phyloP scores from a whole-genome alignment of 768 basidiomycete genomes.

The Neoboletus brunneissimus region DNA sequence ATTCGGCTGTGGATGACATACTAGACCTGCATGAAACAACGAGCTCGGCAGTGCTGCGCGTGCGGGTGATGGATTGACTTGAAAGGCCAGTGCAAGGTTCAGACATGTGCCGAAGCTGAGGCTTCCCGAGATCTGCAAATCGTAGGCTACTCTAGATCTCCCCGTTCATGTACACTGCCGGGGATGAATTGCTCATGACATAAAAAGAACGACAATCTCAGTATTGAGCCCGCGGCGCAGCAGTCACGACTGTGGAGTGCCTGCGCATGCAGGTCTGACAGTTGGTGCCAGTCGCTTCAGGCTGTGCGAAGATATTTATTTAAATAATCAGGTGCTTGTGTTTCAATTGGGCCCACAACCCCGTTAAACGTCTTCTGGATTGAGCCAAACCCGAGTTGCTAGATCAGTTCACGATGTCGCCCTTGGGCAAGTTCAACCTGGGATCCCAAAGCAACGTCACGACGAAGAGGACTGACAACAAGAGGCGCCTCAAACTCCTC shows the following conservation, averaged over 20 bases:
- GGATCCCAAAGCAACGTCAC: conserved; percentile 3
- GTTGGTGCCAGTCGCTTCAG: background rate
- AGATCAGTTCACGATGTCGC: conserved; percentile 14
- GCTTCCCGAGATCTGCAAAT: background rate
- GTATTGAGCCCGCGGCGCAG: background rate
- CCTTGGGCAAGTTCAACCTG: conserved; percentile 5
- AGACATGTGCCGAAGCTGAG: too few relatives aligned
- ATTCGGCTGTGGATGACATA: conserved; percentile 22
- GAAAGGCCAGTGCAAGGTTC: background rate
- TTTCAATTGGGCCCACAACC: background rate
- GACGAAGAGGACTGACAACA: conserved; percentile 21
- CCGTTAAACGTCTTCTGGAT: background rate
- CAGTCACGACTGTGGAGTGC: too few relatives aligned
- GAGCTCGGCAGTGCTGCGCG: background rate
- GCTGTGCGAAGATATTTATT: background rate
- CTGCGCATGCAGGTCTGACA: background rate
- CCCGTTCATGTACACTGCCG: background rate
- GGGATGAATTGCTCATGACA: background rate
- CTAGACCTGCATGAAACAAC: background rate
- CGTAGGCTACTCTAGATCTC: background rate
- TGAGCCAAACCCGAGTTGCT: background rate
- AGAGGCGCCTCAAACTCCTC: conserved; percentile 42
- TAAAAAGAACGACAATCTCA: background rate
- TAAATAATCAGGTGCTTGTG: background rate
- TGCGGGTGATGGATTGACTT: background rate